Conservation (phyloP, 441 rosid species). For the Eruca vesicaria region DNA sequence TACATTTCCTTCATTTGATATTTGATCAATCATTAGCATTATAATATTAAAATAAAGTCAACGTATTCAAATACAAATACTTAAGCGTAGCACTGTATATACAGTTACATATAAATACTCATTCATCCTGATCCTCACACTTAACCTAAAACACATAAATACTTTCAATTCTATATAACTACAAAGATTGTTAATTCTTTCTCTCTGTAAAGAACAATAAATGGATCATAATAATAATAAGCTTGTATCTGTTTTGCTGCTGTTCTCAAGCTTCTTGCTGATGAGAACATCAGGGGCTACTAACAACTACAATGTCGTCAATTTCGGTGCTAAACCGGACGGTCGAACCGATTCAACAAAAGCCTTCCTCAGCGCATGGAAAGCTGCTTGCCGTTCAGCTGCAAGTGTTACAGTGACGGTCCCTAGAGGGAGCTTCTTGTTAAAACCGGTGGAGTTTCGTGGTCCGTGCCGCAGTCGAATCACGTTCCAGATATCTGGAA, state of each 20-base stretch:
- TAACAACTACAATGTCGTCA: constrained; percentile 30
- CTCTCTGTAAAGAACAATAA: constrained; percentile 4
- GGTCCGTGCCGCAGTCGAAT: constrained; percentile 56
- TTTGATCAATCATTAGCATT: constrained; percentile 23
- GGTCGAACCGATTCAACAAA: constrained; percentile 42
- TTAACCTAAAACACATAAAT: constrained; percentile 17
- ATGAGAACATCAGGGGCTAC: constrained; percentile 35
- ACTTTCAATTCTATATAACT: constrained; percentile 15
- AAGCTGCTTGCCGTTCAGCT: constrained; percentile 43
- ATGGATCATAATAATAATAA: constrained; percentile 8
- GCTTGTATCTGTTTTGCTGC: not conserved
- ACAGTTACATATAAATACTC: not conserved
- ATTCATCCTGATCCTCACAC: constrained; percentile 18
- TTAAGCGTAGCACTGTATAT: not conserved
- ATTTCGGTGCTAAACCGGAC: constrained; percentile 47
- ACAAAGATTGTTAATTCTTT: constrained; percentile 14
- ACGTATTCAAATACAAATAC: not conserved
- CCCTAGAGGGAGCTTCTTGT: constrained; percentile 45
- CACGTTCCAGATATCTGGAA: constrained; percentile 38
- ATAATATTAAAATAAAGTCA: constrained; percentile 10
- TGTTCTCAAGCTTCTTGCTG: not conserved
- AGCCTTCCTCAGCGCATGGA: constrained; percentile 48
- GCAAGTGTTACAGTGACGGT: constrained; percentile 33
- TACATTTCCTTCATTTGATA: constrained; percentile 27
- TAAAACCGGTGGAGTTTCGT: constrained; percentile 36